Conservation (phyloP, 2,329 filamentous ascomycete species). For the Fusarium poae region DNA sequence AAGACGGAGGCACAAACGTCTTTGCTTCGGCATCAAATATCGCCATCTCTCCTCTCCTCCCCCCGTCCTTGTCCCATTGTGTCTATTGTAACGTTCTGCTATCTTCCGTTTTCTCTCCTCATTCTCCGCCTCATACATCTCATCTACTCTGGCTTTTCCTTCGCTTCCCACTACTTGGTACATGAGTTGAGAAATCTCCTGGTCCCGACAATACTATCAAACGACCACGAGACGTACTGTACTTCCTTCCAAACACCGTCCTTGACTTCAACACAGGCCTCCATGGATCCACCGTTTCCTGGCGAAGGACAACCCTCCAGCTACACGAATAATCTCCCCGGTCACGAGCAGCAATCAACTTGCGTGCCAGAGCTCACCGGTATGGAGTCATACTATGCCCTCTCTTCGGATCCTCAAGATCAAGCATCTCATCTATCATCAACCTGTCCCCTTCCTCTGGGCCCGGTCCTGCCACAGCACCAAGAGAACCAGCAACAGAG, state of each 20-base stretch:
- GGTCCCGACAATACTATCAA: conserved; percentile 36
- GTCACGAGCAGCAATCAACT: conserved; percentile 49
- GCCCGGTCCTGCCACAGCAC: conserved; percentile 40
- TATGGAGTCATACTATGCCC: conserved; percentile 45
- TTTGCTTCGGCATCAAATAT: conserved; percentile 47
- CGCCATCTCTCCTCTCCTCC: conserved; percentile 36
- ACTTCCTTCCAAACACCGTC: conserved; percentile 31
- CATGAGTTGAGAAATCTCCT: conserved; percentile 36
- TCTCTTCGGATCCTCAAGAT: conserved; percentile 42
- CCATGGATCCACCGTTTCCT: conserved; percentile 51
- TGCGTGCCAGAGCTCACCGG: conserved; percentile 46
- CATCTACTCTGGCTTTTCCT: conserved; percentile 10
- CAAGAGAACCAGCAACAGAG: conserved; percentile 33
- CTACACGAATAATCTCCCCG: conserved; percentile 51
- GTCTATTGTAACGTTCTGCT: conserved; percentile 47
- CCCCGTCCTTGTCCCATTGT: conserved; percentile 46
- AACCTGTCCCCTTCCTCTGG: conserved; percentile 38
- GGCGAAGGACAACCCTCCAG: conserved; percentile 48
- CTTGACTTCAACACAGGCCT: conserved; percentile 31
- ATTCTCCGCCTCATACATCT: conserved; percentile 34
- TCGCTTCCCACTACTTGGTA: conserved; percentile 37
- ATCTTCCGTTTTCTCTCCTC: conserved; percentile 33
- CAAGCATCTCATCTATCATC: conserved; percentile 44
- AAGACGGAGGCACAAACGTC: conserved; percentile 44
- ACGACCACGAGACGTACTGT: conserved; percentile 44